phyloP scores from a whole-genome alignment of 2,329 filamentous ascomycete genomes.

The Talaromyces verruculosus region DNA sequence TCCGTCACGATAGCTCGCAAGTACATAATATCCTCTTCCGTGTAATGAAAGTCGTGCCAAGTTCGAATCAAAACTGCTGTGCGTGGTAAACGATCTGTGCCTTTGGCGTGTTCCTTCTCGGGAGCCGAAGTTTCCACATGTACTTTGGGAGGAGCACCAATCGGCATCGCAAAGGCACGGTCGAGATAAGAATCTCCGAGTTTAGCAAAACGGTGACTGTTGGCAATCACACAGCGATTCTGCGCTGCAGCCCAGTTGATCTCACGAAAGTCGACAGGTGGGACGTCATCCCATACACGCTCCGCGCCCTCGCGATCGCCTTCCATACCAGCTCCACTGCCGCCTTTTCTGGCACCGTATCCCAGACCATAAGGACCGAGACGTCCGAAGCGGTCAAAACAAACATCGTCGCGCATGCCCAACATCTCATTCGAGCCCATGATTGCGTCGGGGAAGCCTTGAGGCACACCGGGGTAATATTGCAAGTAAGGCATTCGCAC shows the following conservation, averaged over 20 bases:
- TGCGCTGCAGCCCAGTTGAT: constrained; percentile 80
- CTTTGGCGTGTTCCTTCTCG: constrained; percentile 26
- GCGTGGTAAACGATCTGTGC: constrained; percentile 47
- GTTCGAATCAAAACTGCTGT: constrained; percentile 78
- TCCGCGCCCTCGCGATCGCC: constrained; percentile 81
- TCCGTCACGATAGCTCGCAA: constrained; percentile 79
- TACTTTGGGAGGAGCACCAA: constrained; percentile 28
- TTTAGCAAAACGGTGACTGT: constrained; percentile 65
- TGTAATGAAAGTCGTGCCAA: constrained; percentile 77
- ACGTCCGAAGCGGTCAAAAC: constrained; percentile 88
- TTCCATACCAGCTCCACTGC: constrained; percentile 79
- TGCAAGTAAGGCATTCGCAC: constrained; percentile 67
- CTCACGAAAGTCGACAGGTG: constrained; percentile 73
- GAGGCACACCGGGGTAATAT: constrained; percentile 73
- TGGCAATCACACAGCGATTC: constrained; percentile 68
- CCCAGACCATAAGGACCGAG: constrained; percentile 88
- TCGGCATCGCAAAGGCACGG: constrained; percentile 37
- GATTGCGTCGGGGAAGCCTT: constrained; percentile 79
- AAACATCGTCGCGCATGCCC: constrained; percentile 77
- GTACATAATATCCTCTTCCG: constrained; percentile 73
- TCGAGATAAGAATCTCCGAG: constrained; percentile 37
- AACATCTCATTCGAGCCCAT: constrained; percentile 85
- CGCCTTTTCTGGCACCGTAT: constrained; percentile 75
- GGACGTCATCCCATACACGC: constrained; percentile 68
- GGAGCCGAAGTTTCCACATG: constrained; percentile 24